Evolutionary conservation across 257 asterid species (phyloP).

Genomic region (Solanum etuberosum): DNA sequence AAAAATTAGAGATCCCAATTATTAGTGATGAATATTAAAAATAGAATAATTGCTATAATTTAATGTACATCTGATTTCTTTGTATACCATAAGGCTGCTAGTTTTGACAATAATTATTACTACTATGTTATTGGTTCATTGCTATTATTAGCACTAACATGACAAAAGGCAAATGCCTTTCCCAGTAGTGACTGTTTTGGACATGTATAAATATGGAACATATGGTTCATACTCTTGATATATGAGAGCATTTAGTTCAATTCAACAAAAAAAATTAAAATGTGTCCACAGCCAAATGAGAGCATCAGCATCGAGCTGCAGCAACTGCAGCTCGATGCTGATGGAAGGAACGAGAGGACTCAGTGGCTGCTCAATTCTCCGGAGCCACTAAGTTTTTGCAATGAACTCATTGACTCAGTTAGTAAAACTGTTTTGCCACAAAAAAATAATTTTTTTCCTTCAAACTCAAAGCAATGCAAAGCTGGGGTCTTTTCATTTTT

Average conservation of each 20-base stretch:
- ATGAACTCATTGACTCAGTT: slow-evolving; percentile 20
- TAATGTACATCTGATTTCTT: neutral
- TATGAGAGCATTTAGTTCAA: neutral
- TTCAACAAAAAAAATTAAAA: slow-evolving; percentile 27
- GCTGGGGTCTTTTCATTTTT: slow-evolving; percentile 21
- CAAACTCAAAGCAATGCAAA: slow-evolving; percentile 15
- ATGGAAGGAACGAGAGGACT: slow-evolving; percentile 37
- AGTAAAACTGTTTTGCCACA: slow-evolving; percentile 20
- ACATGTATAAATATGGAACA: neutral
- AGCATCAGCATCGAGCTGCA: slow-evolving; percentile 36
- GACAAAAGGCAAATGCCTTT: neutral
- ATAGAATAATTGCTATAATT: neutral
- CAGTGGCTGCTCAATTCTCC: slow-evolving; percentile 55
- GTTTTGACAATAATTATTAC: neutral
- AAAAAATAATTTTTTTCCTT: neutral
- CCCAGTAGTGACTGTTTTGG: neutral
- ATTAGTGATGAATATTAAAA: neutral
- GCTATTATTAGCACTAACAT: neutral
- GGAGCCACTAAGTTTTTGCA: slow-evolving; percentile 44
- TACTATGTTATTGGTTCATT: neutral
- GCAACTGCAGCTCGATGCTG: slow-evolving; percentile 17
- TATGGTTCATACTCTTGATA: neutral
- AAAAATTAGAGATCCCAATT: neutral
- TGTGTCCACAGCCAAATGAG: slow-evolving; percentile 13
- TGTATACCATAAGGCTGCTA: neutral